phyloP scores from a whole-genome alignment of 305 asterid genomes.

The Fraxinus baroniana region DNA sequence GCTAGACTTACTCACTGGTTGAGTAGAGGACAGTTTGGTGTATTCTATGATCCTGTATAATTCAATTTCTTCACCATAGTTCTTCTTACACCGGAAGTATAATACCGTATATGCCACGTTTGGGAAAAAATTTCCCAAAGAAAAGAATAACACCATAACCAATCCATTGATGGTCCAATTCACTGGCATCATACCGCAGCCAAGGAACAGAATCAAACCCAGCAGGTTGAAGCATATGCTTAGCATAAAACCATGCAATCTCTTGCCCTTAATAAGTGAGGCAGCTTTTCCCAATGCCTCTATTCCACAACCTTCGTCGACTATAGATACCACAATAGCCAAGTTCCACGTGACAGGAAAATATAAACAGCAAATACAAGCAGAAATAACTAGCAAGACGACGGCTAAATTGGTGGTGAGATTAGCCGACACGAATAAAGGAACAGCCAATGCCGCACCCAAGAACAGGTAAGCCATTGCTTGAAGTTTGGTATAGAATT shows the following conservation, averaged over 20 bases:
- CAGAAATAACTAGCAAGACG: not conserved
- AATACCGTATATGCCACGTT: slow-evolving; percentile 41
- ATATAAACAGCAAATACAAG: slow-evolving; percentile 19
- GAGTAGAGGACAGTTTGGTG: slow-evolving; percentile 25
- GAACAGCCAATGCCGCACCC: not conserved
- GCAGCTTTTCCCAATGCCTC: slow-evolving; percentile 44
- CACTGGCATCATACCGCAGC: not conserved
- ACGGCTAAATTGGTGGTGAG: not conserved
- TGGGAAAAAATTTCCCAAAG: slow-evolving; percentile 27
- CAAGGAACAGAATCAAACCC: slow-evolving; percentile 8
- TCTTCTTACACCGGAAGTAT: slow-evolving; percentile 54
- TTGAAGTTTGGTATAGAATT: slow-evolving; percentile 25
- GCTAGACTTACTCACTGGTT: not conserved
- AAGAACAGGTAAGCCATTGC: slow-evolving; percentile 18
- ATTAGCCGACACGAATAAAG: slow-evolving; percentile 23
- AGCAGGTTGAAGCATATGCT: slow-evolving; percentile 14
- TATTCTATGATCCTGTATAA: slow-evolving; percentile 29
- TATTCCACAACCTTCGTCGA: slow-evolving; percentile 49
- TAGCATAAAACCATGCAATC: slow-evolving; percentile 41
- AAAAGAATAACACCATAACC: not conserved
- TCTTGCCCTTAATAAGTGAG: slow-evolving; percentile 45
- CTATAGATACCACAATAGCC: slow-evolving; percentile 45
- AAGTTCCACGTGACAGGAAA: slow-evolving; percentile 38
- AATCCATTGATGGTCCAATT: slow-evolving; percentile 5
- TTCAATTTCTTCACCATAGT: slow-evolving; percentile 48